phyloP scores from a whole-genome alignment of 2,329 filamentous ascomycete genomes.

The Chaetomiaceae sp. region DNA sequence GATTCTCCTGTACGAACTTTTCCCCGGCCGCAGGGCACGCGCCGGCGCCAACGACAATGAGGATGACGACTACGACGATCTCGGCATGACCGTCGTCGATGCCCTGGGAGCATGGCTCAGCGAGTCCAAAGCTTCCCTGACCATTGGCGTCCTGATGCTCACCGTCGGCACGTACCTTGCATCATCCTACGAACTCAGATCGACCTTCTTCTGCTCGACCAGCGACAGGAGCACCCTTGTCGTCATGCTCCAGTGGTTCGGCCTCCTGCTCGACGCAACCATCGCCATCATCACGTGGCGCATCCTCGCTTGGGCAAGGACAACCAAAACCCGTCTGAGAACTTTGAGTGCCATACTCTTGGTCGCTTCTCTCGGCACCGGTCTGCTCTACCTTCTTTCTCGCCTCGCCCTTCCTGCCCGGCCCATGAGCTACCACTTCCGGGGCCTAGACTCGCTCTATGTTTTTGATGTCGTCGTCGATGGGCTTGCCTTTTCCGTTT shows the following conservation, averaged over 20 bases:
- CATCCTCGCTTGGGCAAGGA: conserved; percentile 47
- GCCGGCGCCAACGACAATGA: conserved; percentile 29
- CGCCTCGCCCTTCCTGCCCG: conserved; percentile 28
- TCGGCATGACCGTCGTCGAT: conserved; percentile 43
- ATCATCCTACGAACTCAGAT: conserved; percentile 37
- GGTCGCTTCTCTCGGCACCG: conserved; percentile 37
- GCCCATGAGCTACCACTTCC: conserved; percentile 24
- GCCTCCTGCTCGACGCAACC: conserved; percentile 43
- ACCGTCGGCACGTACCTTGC: conserved; percentile 41
- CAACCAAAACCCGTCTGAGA: conserved; percentile 43
- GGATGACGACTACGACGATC: conserved; percentile 42
- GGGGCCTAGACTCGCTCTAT: conserved; percentile 42
- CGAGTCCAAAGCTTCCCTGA: conserved; percentile 37
- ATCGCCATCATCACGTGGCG: conserved; percentile 49
- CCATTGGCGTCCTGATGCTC: conserved; percentile 38
- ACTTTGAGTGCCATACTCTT: conserved; percentile 42
- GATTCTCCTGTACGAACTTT: conserved; percentile 43
- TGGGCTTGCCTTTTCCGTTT: conserved; percentile 41
- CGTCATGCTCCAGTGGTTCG: conserved; percentile 41
- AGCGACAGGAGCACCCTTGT: conserved; percentile 37
- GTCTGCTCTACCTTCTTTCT: conserved; percentile 35
- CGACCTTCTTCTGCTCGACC: conserved; percentile 49
- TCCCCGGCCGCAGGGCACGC: conserved; percentile 32
- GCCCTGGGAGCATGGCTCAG: conserved; percentile 46
- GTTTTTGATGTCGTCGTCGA: conserved; percentile 47